phyloP scores from a whole-genome alignment of 176 grass and related monocot species.

The Poa pratensis region DNA sequence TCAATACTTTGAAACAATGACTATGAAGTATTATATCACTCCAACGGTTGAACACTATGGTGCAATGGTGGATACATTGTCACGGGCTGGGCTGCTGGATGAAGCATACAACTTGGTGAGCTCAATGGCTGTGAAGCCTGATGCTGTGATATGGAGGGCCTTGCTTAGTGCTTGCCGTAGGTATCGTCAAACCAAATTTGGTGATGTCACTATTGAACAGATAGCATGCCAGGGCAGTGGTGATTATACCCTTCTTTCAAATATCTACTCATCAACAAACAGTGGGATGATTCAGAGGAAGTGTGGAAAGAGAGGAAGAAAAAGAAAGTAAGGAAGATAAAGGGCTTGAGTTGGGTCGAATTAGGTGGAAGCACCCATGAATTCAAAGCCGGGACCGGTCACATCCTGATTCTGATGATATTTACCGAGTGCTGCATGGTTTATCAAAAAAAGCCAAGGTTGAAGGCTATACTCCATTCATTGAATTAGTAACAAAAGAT shows the following conservation, averaged over 20 bases:
- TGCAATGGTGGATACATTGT: constrained; percentile 63
- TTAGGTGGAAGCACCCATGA: constrained; percentile 49
- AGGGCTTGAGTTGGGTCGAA: constrained; percentile 73
- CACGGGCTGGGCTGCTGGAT: constrained; percentile 64
- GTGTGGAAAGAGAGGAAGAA: constrained; percentile 67
- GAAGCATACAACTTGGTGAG: constrained; percentile 66
- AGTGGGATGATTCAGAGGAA: constrained; percentile 64
- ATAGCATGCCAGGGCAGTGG: constrained; percentile 54
- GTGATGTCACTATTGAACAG: constrained; percentile 45
- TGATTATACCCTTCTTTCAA: constrained; percentile 77
- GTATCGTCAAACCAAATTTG: constrained; percentile 49
- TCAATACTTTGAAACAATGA: constrained; percentile 54
- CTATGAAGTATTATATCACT: constrained; percentile 51
- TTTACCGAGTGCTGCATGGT: constrained; percentile 54
- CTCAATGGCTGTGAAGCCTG: constrained; percentile 57
- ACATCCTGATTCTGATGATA: constrained; percentile 56
- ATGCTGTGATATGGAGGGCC: constrained; percentile 74
- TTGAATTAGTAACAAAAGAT: constrained; percentile 71
- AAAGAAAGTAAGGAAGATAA: constrained; percentile 58
- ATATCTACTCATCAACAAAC: constrained; percentile 63
- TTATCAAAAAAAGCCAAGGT: constrained; percentile 58
- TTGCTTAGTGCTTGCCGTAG: constrained; percentile 65
- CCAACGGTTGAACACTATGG: constrained; percentile 68
- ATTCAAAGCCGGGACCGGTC: constrained; percentile 69
- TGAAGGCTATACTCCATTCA: constrained; percentile 66